These are phyloP conservation scores for Alternaria hordeiaustralica DNA, from an alignment of 2,329 filamentous ascomycete species.

Conservation along the genomic window DNA sequence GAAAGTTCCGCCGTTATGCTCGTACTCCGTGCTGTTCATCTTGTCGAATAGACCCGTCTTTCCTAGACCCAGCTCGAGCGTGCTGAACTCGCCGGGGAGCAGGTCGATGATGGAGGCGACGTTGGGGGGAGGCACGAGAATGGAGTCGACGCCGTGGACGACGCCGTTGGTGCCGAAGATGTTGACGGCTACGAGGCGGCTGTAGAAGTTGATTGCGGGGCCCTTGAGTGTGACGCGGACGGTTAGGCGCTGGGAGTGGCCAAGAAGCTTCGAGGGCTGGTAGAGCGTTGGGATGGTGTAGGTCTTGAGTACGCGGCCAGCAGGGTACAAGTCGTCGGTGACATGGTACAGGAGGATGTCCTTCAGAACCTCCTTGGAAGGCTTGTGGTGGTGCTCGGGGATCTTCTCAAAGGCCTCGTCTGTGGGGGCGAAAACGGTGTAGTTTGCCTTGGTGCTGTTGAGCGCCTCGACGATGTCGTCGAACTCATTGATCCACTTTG, in stretches of 20 bases:
- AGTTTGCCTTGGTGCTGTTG: conserved; percentile 75
- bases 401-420: conserved; percentile 77
- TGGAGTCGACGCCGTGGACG: conserved; percentile 75
- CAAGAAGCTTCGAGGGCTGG: conserved; percentile 47
- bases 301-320: conserved; percentile 67
- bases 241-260: conserved; percentile 71
- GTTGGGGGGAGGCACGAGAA: conserved; percentile 77
- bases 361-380: conserved; percentile 73
- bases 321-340: conserved; percentile 69
- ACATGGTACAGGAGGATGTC: conserved; percentile 78
- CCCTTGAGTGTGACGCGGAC: conserved; percentile 69
- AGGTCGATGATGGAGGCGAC: conserved; percentile 68
- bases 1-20: conserved; percentile 71
- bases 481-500: conserved; percentile 75
- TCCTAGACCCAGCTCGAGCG: conserved; percentile 73
- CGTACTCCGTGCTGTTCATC: conserved; percentile 57
- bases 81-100: conserved; percentile 76
- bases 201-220: conserved; percentile 78
- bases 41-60: conserved; percentile 74
- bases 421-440: conserved; percentile 81
- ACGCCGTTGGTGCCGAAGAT: conserved; percentile 80
- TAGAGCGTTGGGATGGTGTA: conserved; percentile 76
- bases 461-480: conserved; percentile 74
- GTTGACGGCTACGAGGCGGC: conserved; percentile 71
- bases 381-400: conserved; percentile 63